Conservation (phyloP, 176 grass and related monocot species). For the Oropetium thomaeum region DNA sequence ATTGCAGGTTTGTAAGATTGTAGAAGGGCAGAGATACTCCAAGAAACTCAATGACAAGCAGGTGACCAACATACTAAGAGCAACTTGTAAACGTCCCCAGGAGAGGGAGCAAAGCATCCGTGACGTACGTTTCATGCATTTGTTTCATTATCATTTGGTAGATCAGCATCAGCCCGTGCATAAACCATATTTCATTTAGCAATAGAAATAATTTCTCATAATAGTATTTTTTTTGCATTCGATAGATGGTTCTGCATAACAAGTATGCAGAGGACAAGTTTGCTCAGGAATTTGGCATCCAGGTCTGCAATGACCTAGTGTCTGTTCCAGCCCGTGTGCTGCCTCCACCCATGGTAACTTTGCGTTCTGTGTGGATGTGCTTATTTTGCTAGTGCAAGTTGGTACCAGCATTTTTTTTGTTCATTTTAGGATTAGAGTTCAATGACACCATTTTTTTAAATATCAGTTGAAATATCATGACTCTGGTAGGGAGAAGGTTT, state of each 20-base stretch:
- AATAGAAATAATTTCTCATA: neutral
- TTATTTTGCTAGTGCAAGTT: neutral
- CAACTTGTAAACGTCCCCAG: constrained; percentile 69
- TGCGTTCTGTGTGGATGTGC: neutral
- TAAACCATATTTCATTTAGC: neutral
- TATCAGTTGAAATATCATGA: constrained; percentile 80
- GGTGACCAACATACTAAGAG: constrained; percentile 64
- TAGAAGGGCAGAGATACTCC: constrained; percentile 76
- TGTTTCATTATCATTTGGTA: neutral
- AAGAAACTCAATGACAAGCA: constrained; percentile 81
- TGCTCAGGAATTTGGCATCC: constrained; percentile 67
- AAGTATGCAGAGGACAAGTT: constrained; percentile 59
- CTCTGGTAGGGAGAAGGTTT: constrained; percentile 64
- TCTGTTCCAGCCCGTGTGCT: constrained; percentile 64
- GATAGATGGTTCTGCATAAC: constrained; percentile 66
- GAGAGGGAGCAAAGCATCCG: constrained; percentile 66
- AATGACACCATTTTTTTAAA: neutral
- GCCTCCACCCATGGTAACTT: constrained; percentile 56
- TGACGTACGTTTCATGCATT: constrained; percentile 34
- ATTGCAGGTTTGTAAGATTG: constrained; percentile 65
- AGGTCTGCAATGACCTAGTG: constrained; percentile 47
- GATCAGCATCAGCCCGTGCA: neutral
- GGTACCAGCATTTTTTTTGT: neutral
- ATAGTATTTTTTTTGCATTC: neutral
- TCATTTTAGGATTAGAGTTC: neutral